phyloP scores from a whole-genome alignment of 345 rosid species.

The Sonneratia alba region DNA sequence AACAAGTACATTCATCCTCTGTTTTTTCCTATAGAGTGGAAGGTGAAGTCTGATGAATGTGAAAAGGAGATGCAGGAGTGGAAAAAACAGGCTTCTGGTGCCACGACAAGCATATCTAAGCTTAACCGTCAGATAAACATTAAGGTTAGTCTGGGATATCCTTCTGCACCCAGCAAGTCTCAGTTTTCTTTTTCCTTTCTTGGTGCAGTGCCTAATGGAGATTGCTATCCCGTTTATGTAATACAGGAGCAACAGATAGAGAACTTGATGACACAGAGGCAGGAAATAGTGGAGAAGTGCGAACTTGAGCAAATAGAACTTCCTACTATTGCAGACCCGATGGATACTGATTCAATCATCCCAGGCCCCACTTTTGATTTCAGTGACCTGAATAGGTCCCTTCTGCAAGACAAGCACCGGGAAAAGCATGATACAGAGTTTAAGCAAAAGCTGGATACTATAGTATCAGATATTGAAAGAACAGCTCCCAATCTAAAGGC shows the following conservation, averaged over 20 bases:
- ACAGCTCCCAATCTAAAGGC: constrained; percentile 96
- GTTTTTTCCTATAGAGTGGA: constrained; percentile 47
- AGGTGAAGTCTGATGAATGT: constrained; percentile 74
- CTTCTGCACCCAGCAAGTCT: not conserved
- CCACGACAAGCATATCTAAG: constrained; percentile 70
- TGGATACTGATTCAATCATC: constrained; percentile 52
- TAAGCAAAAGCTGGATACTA: constrained; percentile 64
- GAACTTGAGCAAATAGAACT: constrained; percentile 75
- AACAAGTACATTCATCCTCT: not conserved
- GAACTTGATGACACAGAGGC: constrained; percentile 54
- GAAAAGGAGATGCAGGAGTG: constrained; percentile 83
- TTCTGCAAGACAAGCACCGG: constrained; percentile 60
- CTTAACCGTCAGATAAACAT: constrained; percentile 68
- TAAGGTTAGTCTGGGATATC: constrained; percentile 37
- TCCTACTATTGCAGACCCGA: constrained; percentile 59
- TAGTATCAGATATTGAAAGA: constrained; percentile 67
- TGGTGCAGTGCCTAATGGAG: not conserved
- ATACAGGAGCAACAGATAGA: constrained; percentile 70
- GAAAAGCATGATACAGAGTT: constrained; percentile 71
- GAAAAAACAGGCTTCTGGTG: constrained; percentile 79
- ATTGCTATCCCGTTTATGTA: constrained; percentile 1
- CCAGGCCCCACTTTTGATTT: constrained; percentile 67
- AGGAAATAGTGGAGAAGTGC: constrained; percentile 71
- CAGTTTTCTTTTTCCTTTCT: not conserved
- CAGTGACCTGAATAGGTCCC: constrained; percentile 65